Evolutionary conservation across 2,329 filamentous ascomycete genomes (phyloP).

Genomic region (Sarocladium kiliense): DNA sequence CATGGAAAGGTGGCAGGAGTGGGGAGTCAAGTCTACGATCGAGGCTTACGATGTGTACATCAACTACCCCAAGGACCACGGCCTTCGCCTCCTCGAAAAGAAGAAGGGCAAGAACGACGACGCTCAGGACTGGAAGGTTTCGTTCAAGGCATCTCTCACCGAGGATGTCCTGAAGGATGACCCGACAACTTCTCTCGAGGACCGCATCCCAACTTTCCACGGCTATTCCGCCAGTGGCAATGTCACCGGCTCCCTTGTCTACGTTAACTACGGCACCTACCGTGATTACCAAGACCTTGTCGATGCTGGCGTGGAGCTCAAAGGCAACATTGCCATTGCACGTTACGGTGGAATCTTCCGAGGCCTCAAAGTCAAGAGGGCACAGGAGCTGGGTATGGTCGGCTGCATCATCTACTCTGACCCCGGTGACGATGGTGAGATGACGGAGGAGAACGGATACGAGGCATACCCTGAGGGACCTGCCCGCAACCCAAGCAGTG

Average conservation of each 20-base stretch:
- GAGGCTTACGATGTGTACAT: conserved; percentile 73
- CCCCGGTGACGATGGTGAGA: conserved; percentile 75
- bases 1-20: conserved; percentile 64
- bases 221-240: conserved; percentile 92
- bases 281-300: conserved; percentile 78
- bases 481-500: conserved; percentile 79
- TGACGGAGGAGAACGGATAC: conserved; percentile 70
- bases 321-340: conserved; percentile 73
- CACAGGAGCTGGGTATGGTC: conserved; percentile 78
- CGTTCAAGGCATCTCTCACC: conserved; percentile 74
- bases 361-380: conserved; percentile 78
- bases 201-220: conserved; percentile 85
- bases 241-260: conserved; percentile 82
- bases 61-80: conserved; percentile 70
- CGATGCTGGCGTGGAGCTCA: conserved; percentile 63
- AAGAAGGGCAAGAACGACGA: conserved; percentile 25
- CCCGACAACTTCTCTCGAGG: conserved; percentile 63
- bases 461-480: conserved; percentile 74
- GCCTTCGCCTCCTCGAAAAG: conserved; percentile 60
- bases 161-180: conserved; percentile 86
- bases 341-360: conserved; percentile 76
- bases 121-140: conserved; percentile 48
- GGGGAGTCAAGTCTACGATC: conserved; percentile 61
- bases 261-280: conserved; percentile 86
- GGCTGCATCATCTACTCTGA: conserved; percentile 78